Evolutionary conservation across 306 rosid species (phyloP), one percentile per base, ranked within the genome.

Genomic region (Glycine soja): DNA sequence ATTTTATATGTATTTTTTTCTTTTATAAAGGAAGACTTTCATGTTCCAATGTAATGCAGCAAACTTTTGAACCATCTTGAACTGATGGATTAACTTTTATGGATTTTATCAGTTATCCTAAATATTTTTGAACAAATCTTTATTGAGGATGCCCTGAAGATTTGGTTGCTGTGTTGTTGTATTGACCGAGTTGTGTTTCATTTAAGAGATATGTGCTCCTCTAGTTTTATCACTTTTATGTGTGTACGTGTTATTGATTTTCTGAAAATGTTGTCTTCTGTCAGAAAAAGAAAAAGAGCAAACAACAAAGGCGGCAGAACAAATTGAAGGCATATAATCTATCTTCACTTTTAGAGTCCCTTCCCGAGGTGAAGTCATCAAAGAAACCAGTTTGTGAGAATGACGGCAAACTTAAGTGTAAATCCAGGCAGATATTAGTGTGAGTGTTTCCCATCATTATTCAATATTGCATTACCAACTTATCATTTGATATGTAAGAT

Each of bases 301-400:
- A 83, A 84, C 89, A 70, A 18, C 78, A 90, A 69, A 90, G 96
- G 45, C 88, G 92, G 5, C 90, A 88, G 85, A 91, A 66, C 8
- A 84, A 91, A 82, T 82, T 90, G 89, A 91, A 91, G 74, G 93
- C 90, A 15, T 91, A 91, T 77, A 85, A 90, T 85, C 94, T 95
- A 64, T 85, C 93, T 34, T 19, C 92, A 42, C 90, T 95, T 67
- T 32, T 86, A 6, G 98, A 91, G 36, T 77, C 80, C 80, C 94
- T 95, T 84, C 94, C 97, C 4, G 89, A 90, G 69, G 64, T 89
- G 76, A 86, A 86, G 81, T 79, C 62, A 61, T 65, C 82, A 8
- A 70, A 36, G 57, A 80, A 75, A 75, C 80, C 83, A 53, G 14
- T 75, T 72, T 50, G 30, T 3, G 73, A 61, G 10, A 83, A 66